phyloP scores from a whole-genome alignment of 495 filamentous ascomycete species.

The Tuber aestivum region DNA sequence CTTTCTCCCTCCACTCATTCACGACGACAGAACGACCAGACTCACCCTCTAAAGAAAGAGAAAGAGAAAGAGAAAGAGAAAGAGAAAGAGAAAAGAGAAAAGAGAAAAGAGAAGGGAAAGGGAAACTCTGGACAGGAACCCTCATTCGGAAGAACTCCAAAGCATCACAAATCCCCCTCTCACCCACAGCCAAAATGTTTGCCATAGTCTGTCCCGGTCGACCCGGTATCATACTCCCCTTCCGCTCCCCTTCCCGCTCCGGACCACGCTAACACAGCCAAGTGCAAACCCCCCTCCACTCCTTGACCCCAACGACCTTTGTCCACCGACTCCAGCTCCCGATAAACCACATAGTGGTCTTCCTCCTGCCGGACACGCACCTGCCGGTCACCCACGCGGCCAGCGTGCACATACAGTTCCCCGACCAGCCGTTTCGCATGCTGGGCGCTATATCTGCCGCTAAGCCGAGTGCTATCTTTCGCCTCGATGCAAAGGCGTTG shows the following conservation, averaged over 20 bases:
- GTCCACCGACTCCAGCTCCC: constrained; percentile 56
- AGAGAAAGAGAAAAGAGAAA: too few relatives aligned
- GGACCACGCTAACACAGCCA: constrained; percentile 27
- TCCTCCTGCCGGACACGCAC: constrained; percentile 72
- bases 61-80: too few relatives aligned
- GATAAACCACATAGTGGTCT: constrained; percentile 82
- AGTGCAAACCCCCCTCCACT: constrained; percentile 57
- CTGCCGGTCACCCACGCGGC: constrained; percentile 74
- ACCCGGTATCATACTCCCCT: constrained; percentile 43
- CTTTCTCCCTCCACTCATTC: too few relatives aligned
- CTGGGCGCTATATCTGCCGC: constrained; percentile 82
- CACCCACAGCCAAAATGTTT: constrained; percentile 35
- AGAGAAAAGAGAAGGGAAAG: too few relatives aligned
- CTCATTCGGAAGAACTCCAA: not conserved
- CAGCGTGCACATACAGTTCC: constrained; percentile 76
- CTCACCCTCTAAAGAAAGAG: too few relatives aligned
- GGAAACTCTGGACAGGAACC: too few relatives aligned
- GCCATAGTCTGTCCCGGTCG: constrained; percentile 44
- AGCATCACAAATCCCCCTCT: not conserved
- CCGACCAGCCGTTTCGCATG: constrained; percentile 61
- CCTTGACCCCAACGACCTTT: constrained; percentile 61
- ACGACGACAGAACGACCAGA: too few relatives aligned
- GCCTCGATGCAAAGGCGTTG: constrained; percentile 14
- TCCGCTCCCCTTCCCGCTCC: constrained; percentile 37
- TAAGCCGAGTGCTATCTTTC: constrained; percentile 83